Evolutionary conservation across 2,329 filamentous ascomycete genomes (phyloP), one percentile per base, ranked within the genome.

Genomic region (Hymenoscyphus fraxineus): DNA sequence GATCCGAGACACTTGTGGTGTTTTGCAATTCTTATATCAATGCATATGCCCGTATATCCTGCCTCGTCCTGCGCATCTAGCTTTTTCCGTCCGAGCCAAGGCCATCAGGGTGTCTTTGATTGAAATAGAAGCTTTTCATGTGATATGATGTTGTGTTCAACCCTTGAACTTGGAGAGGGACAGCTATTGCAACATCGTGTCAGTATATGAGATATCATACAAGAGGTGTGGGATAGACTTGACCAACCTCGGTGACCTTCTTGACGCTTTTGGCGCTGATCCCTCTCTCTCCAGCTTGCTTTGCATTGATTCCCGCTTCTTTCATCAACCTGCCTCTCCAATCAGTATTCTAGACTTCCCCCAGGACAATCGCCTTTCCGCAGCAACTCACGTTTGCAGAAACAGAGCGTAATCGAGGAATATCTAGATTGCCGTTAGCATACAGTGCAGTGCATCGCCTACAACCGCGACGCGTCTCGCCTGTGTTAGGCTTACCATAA

Each of bases 331-430:
- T 93, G 58, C 31, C 64, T 12, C 35, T 16, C 12, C 22, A 32
- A 64, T 73, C 56, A 72, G 70, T 60, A 57, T 41, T 58, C 27
- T 12, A 32, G 15, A 41, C 13, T 51, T 13, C 47, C 10, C 13
- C 10, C 22, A n/a, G 47, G 10, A 7, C 10, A 13, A 27, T 27
- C 13, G 1, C 12, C 12, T 12, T 54, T 61, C 16, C 39, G 32
- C 6, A 12, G 38, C 64, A 55, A 66, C 73, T 57, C 77, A 86
- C 83, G 85, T 82, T 75, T 87, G 82, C 73, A 96, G 88, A 71
- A 96, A 96, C 1, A 95, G 81, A 68, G 91, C 85, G 69, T 96
- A 96, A 74, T 95, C 88, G 64, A 96, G 82, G 72, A 91, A 96
- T 67, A 96, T 89, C 92, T 95, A 59, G n/a, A 55, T 22, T 38